Evolutionary conservation across 371 early-diverging fungal species (phyloP), one percentile per base, ranked within the genome.

Genomic region (Mucor plumbeus): DNA sequence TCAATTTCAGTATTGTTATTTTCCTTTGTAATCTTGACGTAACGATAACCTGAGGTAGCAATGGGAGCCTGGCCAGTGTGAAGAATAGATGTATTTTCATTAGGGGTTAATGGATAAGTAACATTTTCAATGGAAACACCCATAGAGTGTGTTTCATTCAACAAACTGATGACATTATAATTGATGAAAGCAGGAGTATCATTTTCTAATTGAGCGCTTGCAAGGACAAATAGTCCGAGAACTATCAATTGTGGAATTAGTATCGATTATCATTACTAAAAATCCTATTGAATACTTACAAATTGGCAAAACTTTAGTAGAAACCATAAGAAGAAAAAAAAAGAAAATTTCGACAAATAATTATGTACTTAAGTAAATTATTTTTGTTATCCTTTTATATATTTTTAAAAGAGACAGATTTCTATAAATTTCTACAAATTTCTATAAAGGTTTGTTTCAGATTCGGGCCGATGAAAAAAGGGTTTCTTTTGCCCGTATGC

Each of bases 91-190:
- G 57, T 17, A 10, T 19, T 47, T 21, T 14, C 19, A 7, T 50
- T 14, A 14, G 54, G 35, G 14, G 47, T 35, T 14, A 73, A 55
- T 13, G 59, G 64, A 57, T 70, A 70, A 17, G 64, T 67, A 0
- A 54, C 50, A 54, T 70, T 70, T 35, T 73, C 74, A 3, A 73
- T 62, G 6, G 58, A 33, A 41, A 73, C 74, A 34, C 35, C 67
- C 74, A 73, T 73, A 14, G 53, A 33, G 15, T 70, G 54, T n/a
- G 63, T 53, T 7, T 64, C 55, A 33, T 61, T 67, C 7, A 70
- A 31, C 9, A 69, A 35, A 31, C 15, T 56, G 40, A 73, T 55
- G 21, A 73, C 74, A 61, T 38, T 69, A 39, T 73, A 73, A 15
- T 35, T 14, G n/a, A 56, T 56, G 15, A 56, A 10, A 56, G 56